Conservation (phyloP, 2,329 filamentous ascomycete species). For the Trichoderma polysporum region DNA sequence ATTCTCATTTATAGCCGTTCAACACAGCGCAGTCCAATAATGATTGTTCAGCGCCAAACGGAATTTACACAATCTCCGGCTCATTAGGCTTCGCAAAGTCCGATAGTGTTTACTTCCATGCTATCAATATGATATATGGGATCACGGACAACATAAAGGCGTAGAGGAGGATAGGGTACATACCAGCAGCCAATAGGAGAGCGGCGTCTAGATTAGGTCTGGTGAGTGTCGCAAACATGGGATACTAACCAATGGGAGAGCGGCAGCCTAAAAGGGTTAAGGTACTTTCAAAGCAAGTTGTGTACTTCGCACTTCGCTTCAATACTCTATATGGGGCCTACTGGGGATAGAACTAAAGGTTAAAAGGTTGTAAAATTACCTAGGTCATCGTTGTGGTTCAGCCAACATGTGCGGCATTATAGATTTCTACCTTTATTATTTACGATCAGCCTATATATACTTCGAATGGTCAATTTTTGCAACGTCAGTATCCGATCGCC, state of each 20-base stretch:
- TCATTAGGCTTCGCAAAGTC: not conserved
- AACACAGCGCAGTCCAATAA: not conserved
- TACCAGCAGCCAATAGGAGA: not conserved
- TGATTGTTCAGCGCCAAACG: not conserved
- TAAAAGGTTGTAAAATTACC: too few species aligned
- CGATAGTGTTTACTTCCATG: not conserved
- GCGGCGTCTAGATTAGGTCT: not conserved
- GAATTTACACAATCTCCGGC: not conserved
- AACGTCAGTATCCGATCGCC: too few species aligned
- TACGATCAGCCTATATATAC: too few species aligned
- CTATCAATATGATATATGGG: not conserved
- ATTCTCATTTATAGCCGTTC: not conserved
- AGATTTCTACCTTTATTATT: too few species aligned
- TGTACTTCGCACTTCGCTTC: too few species aligned
- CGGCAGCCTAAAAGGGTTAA: not conserved
- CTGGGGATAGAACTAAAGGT: too few species aligned
- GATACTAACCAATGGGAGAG: not conserved
- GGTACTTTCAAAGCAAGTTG: too few species aligned
- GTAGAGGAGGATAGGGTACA: not conserved
- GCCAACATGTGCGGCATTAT: too few species aligned
- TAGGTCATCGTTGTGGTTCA: too few species aligned
- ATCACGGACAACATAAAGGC: not conserved
- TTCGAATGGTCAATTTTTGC: too few species aligned
- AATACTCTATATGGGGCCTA: too few species aligned
- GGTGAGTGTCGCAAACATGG: not conserved